These are phyloP conservation scores for Pythium guiyangense DNA, from an alignment of 352 stramenopile genomes.

Conservation along the genomic window DNA sequence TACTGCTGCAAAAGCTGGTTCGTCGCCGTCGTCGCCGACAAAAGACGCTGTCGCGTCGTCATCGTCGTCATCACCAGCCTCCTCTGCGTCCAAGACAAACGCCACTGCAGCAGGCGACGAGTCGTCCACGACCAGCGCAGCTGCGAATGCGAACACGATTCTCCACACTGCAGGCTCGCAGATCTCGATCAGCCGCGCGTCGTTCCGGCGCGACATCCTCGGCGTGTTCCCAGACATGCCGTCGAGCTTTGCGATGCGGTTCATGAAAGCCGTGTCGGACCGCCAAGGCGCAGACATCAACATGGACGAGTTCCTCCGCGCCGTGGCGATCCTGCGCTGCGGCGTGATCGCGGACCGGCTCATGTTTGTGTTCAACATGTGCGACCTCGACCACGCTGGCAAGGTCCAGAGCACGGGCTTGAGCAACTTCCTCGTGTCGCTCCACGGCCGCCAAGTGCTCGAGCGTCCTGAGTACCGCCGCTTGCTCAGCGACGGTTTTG, in stretches of 20 bases:
- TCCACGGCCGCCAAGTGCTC: slow-evolving; percentile 72
- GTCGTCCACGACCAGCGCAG: slow-evolving; percentile 4
- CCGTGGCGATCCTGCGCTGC: slow-evolving; percentile 69
- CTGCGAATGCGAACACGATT: slow-evolving; percentile 33
- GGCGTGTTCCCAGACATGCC: slow-evolving; percentile 88
- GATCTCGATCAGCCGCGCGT: slow-evolving; percentile 77
- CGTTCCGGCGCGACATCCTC: slow-evolving; percentile 82
- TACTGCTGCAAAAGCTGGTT: background rate
- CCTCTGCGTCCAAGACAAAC: slow-evolving; percentile 25
- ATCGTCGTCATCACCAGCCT: slow-evolving; percentile 22
- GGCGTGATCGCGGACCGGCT: slow-evolving; percentile 75
- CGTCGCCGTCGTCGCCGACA: slow-evolving; percentile 17
- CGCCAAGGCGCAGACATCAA: slow-evolving; percentile 82
- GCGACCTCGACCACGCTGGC: slow-evolving; percentile 78
- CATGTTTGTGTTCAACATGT: slow-evolving; percentile 86
- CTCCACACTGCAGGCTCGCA: slow-evolving; percentile 68
- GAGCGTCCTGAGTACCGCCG: slow-evolving; percentile 71
- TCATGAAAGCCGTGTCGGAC: slow-evolving; percentile 86
- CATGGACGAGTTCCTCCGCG: slow-evolving; percentile 85
- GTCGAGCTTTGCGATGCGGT: slow-evolving; percentile 85
- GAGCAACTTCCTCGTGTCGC: slow-evolving; percentile 81
- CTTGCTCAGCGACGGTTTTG: slow-evolving; percentile 74
- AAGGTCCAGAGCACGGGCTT: slow-evolving; percentile 85
- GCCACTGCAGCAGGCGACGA: background rate
- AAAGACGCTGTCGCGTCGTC: slow-evolving; percentile 37